A percentile compares a stretch with the other conserved stretches of the same genome.
phyloP scores from a whole-genome alignment of 345 rosid genomes.

The Luvunga scandens region DNA sequence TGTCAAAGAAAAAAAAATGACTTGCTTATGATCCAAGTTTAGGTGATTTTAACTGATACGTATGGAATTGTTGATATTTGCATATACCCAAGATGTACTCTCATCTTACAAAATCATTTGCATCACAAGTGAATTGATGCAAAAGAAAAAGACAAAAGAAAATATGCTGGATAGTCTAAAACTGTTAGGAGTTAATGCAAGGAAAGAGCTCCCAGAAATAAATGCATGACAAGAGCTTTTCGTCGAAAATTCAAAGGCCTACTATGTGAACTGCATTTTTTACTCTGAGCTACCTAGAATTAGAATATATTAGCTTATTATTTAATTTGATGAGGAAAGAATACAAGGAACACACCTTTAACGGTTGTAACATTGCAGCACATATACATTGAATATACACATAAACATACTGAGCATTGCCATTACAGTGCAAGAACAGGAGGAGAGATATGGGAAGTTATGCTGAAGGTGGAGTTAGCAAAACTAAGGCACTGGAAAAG shows the following conservation, averaged over 20 bases:
- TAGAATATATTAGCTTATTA: background rate
- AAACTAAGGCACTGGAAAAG: background rate
- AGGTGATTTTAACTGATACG: background rate
- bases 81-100: background rate
- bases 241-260: background rate
- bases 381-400: too few relatives aligned
- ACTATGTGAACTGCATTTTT: background rate
- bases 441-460: slow-evolving; percentile 4
- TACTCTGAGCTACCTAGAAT: background rate
- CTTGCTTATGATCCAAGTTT: background rate
- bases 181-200: background rate
- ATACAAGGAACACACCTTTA: background rate
- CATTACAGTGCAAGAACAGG: background rate
- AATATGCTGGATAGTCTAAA: slow-evolving; percentile 12
- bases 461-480: slow-evolving; percentile 1
- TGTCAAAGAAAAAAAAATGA: too few relatives aligned
- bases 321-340: background rate
- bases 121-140: background rate
- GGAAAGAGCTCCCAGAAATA: background rate
- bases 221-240: background rate
- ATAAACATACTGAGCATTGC: background rate
- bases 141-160: background rate
- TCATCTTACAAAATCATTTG: too few relatives aligned
- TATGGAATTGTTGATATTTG: background rate
- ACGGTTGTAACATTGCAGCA: background rate